Conservation (phyloP, 2,329 filamentous ascomycete species). For the Plenodomus tracheiphilus region DNA sequence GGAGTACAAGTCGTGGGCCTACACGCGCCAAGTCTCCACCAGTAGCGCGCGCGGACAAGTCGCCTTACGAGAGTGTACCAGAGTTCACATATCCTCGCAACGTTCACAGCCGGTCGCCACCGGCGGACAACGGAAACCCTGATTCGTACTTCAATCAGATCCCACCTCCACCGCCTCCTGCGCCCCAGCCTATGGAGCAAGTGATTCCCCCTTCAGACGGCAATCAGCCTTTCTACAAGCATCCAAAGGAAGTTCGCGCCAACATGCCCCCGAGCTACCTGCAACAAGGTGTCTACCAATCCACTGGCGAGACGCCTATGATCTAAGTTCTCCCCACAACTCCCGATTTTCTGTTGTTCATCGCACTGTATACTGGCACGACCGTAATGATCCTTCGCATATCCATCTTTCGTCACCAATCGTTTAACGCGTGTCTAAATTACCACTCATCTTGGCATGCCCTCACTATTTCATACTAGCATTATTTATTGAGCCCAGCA, state of each 20-base stretch:
- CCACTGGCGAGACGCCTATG: conserved; percentile 38
- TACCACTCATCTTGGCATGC: conserved; percentile 8
- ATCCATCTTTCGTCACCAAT: conserved; percentile 27
- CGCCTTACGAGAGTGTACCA: conserved; percentile 51
- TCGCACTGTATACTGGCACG: conserved; percentile 28
- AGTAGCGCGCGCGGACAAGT: conserved; percentile 30
- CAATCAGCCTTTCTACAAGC: conserved; percentile 37
- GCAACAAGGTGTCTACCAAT: conserved; percentile 48
- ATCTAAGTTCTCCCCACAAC: conserved; percentile 24
- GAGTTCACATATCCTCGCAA: conserved; percentile 35
- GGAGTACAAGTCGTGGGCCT: conserved; percentile 56
- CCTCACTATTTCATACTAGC: conserved; percentile 8
- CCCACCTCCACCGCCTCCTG: conserved; percentile 43
- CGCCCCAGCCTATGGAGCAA: conserved; percentile 46
- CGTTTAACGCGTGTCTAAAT: conserved; percentile 6
- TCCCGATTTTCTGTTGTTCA: neutral
- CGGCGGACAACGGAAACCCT: conserved; percentile 27
- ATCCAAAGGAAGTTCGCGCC: conserved; percentile 53
- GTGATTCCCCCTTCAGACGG: conserved; percentile 43
- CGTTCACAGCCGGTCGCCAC: conserved; percentile 30
- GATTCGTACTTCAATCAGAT: conserved; percentile 35
- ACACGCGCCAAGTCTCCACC: conserved; percentile 54
- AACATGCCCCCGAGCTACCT: conserved; percentile 55
- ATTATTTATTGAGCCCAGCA: conserved; percentile 26
- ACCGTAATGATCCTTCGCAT: conserved; percentile 33